Evolutionary conservation across 257 asterid genomes (phyloP).

Genomic region (Nicotiana obtusifolia): DNA sequence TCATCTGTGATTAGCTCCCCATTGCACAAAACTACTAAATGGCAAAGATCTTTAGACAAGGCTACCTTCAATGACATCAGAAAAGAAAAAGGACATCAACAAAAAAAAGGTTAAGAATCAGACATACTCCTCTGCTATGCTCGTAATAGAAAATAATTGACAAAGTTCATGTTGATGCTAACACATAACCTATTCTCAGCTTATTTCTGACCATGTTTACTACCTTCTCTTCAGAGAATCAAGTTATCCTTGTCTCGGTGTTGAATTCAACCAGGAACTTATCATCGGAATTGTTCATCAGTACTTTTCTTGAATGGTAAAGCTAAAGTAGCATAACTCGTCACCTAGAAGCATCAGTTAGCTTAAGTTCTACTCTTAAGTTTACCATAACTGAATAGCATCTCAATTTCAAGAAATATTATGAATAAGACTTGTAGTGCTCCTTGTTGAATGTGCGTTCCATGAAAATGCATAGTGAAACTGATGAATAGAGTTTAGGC

Average conservation of each 20-base stretch:
- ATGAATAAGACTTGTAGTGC: neutral
- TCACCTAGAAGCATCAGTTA: neutral
- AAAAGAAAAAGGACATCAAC: conserved; percentile 3
- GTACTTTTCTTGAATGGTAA: neutral
- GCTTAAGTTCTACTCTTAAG: neutral
- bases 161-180: neutral
- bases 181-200: neutral
- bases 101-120: neutral
- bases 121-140: neutral
- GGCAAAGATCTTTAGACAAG: conserved; percentile 67
- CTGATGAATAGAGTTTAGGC: neutral
- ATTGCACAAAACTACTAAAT: conserved; percentile 63
- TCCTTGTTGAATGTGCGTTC: neutral
- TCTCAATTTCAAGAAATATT: neutral
- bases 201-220: neutral
- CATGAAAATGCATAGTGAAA: neutral
- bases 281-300: neutral
- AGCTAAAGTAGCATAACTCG: neutral
- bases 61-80: conserved; percentile 55
- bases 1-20: conserved; percentile 47
- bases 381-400: neutral
- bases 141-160: neutral
- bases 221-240: neutral
- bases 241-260: neutral
- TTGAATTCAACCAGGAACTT: neutral